Percentiles rank a stretch among this genome's conserved stretches.
These are phyloP conservation scores for Penicillium steckii DNA, from an alignment of 495 filamentous ascomycete species.

Conservation along the genomic window DNA sequence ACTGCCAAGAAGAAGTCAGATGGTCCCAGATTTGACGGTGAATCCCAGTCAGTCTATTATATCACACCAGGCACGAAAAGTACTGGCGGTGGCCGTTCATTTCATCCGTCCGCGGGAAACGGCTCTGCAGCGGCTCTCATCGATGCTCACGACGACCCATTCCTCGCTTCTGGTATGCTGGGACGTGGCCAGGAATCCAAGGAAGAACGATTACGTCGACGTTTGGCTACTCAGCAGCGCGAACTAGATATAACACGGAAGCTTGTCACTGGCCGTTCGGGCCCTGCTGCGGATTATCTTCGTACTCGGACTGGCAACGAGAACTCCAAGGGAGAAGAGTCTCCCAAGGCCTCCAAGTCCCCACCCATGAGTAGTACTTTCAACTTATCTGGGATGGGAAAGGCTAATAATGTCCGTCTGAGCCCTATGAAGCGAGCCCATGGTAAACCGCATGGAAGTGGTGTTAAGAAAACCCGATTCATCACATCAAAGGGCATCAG, in stretches of 20 bases:
- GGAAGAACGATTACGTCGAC: conserved; percentile 66
- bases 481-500: conserved; percentile 73
- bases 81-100: conserved; percentile 17
- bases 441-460: conserved; percentile 35
- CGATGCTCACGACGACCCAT: conserved; percentile 63
- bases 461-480: conserved; percentile 77
- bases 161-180: conserved; percentile 47
- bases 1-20: too few species aligned
- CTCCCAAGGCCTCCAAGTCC: conserved; percentile 11
- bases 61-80: conserved; percentile 45
- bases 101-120: conserved; percentile 24
- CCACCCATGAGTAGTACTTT: conserved; percentile 16
- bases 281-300: conserved; percentile 78
- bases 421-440: conserved; percentile 64
- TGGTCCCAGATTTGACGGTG: conserved; percentile 57
- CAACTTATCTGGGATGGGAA: conserved; percentile 30
- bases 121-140: conserved; percentile 61
- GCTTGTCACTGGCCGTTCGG: conserved; percentile 59
- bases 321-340: neutral
- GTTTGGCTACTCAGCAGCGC: conserved; percentile 68
- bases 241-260: conserved; percentile 78
- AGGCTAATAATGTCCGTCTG: conserved; percentile 56
- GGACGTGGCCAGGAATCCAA: conserved; percentile 50
- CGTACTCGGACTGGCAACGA: conserved; percentile 37
- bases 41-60: conserved; percentile 58